Evolutionary conservation across 306 rosid species (phyloP).

Genomic region (Dryas drummondii): DNA sequence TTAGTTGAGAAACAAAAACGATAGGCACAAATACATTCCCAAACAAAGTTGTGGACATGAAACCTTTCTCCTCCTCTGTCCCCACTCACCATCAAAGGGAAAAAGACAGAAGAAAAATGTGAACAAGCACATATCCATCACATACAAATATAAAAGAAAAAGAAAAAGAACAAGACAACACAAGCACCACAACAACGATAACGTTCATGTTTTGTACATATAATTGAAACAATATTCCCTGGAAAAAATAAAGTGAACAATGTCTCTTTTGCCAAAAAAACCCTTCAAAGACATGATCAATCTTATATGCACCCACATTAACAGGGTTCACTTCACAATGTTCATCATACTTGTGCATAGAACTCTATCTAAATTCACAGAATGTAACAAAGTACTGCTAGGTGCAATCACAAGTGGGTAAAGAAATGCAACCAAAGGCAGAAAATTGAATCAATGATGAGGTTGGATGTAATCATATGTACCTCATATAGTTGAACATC

Average conservation of each 20-base stretch:
- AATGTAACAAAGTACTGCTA: background rate
- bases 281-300: slow-evolving; percentile 1
- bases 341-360: background rate
- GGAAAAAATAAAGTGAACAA: background rate
- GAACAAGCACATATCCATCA: background rate
- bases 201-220: background rate
- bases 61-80: background rate
- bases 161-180: background rate
- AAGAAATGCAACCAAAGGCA: background rate
- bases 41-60: background rate
- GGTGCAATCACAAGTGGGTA: background rate
- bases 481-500: slow-evolving; percentile 67
- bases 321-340: background rate
- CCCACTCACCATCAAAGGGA: background rate
- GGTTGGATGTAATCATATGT: background rate
- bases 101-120: background rate
- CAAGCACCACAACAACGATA: background rate
- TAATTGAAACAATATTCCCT: background rate
- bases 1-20: background rate
- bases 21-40: background rate
- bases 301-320: background rate
- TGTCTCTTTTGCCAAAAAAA: background rate
- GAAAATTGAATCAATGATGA: slow-evolving; percentile 15
- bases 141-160: background rate
- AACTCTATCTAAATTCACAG: background rate